phyloP scores from a whole-genome alignment of 73 alveolate genomes.

The Paramecium octaurelia region DNA sequence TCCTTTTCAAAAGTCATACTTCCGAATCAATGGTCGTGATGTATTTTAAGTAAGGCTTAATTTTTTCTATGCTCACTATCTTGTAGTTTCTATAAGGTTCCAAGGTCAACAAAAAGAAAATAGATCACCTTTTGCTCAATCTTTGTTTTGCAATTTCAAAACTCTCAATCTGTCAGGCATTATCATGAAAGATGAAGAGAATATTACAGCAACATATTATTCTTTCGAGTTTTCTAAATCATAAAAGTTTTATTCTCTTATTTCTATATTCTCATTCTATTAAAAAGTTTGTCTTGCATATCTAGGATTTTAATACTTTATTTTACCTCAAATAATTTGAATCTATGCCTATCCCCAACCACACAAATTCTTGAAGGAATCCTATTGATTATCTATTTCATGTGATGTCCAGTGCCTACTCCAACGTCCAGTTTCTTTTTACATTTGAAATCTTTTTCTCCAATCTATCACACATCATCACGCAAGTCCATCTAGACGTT shows the following conservation, averaged over 20 bases:
- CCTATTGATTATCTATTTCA: constrained; percentile 41
- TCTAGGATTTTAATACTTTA: background rate
- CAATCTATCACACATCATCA: constrained; percentile 54
- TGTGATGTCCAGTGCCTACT: constrained; percentile 63
- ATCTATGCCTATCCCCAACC: constrained; percentile 56
- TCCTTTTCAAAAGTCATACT: constrained; percentile 59
- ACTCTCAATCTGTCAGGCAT: constrained; percentile 62
- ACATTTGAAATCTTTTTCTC: constrained; percentile 22
- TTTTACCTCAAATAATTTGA: constrained; percentile 46
- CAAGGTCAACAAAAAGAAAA: constrained; percentile 52
- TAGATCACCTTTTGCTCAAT: constrained; percentile 42
- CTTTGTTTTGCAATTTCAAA: constrained; percentile 49
- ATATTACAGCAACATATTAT: constrained; percentile 49
- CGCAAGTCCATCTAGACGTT: constrained; percentile 48
- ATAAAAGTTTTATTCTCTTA: constrained; percentile 50
- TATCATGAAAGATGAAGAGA: constrained; percentile 60
- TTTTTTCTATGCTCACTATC: constrained; percentile 24
- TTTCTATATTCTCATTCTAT: constrained; percentile 39
- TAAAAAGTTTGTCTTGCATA: constrained; percentile 55
- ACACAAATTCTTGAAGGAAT: constrained; percentile 41
- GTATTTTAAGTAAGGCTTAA: constrained; percentile 57
- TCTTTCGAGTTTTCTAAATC: constrained; percentile 53
- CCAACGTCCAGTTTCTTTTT: constrained; percentile 51
- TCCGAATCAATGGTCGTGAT: constrained; percentile 59
- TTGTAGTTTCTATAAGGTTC: constrained; percentile 1